phyloP scores from a whole-genome alignment of 2,329 filamentous ascomycete genomes.

The Neofusicoccum kwambonambiense region DNA sequence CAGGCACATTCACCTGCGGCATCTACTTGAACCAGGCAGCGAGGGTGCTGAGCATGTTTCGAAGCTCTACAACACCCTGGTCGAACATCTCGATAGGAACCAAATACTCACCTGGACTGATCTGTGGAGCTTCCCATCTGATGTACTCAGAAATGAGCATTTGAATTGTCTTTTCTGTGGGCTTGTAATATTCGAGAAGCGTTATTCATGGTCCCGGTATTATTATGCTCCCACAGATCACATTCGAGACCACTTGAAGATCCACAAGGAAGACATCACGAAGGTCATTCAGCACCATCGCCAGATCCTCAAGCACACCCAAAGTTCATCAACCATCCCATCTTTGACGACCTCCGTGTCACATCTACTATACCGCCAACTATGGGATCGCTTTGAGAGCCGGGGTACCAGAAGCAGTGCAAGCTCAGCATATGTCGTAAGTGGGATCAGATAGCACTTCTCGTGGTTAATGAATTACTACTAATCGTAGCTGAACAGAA shows the following conservation, averaged over 20 bases:
- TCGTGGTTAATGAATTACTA: too few relatives aligned
- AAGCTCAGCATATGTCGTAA: too few relatives aligned
- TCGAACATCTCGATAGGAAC: not conserved
- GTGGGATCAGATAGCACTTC: too few relatives aligned
- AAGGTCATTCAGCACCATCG: slow-evolving; percentile 4
- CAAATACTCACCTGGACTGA: too few relatives aligned
- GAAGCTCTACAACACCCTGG: not conserved
- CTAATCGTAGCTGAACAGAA: too few relatives aligned
- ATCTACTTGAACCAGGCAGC: not conserved
- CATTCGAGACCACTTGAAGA: not conserved
- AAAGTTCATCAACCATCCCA: slow-evolving; percentile 4
- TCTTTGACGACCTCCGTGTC: slow-evolving; percentile 15
- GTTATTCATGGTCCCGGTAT: rapidly evolving
- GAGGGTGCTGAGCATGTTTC: not conserved
- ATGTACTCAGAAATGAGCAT: too few relatives aligned
- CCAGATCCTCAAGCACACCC: slow-evolving; percentile 16
- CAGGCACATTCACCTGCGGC: not conserved
- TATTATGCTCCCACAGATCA: too few relatives aligned
- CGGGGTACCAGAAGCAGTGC: too few relatives aligned
- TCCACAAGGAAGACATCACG: slow-evolving; percentile 1
- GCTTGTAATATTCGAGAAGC: not conserved
- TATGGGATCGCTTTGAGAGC: too few relatives aligned
- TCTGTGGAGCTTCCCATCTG: too few relatives aligned
- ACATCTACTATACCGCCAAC: not conserved
- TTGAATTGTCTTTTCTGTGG: too few relatives aligned